phyloP scores from a whole-genome alignment of 257 asterid genomes.

The Ophiorrhiza pumila region DNA sequence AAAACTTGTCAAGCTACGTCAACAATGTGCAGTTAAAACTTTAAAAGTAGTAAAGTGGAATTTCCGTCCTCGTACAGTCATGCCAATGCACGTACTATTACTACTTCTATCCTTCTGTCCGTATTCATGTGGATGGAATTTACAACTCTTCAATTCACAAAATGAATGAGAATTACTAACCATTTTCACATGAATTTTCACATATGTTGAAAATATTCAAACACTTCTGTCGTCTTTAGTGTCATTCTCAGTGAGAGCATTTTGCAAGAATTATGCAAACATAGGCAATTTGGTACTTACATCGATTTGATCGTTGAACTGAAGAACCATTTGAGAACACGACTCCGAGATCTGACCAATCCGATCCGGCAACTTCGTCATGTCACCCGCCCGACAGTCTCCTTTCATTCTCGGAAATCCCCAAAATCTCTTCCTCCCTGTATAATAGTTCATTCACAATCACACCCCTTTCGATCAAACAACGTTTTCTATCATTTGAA shows the following conservation, averaged over 20 bases:
- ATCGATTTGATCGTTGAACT: conserved; percentile 56
- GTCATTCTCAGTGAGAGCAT: too few relatives aligned
- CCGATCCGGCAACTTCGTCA: conserved; percentile 46
- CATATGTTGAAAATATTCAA: too few relatives aligned
- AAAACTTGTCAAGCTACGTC: too few relatives aligned
- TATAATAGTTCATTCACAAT: neutral
- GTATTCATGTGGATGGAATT: too few relatives aligned
- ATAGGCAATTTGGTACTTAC: conserved; percentile 29
- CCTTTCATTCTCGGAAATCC: conserved; percentile 55
- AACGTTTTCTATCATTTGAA: too few relatives aligned
- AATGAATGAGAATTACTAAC: too few relatives aligned
- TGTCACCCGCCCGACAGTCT: conserved; percentile 40
- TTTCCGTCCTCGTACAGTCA: neutral
- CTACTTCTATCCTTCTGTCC: too few relatives aligned
- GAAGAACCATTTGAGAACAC: conserved; percentile 86
- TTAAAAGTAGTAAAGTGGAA: neutral
- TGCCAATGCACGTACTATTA: too few relatives aligned
- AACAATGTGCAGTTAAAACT: too few relatives aligned
- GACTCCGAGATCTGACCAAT: conserved; percentile 63
- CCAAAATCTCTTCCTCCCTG: conserved; percentile 66
- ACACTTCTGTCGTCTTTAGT: too few relatives aligned
- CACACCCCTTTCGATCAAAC: neutral
- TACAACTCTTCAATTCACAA: too few relatives aligned
- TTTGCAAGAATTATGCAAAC: neutral
- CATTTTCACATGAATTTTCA: too few relatives aligned